phyloP scores from a whole-genome alignment of 2,329 filamentous ascomycete species.

The Colletotrichum incanum region DNA sequence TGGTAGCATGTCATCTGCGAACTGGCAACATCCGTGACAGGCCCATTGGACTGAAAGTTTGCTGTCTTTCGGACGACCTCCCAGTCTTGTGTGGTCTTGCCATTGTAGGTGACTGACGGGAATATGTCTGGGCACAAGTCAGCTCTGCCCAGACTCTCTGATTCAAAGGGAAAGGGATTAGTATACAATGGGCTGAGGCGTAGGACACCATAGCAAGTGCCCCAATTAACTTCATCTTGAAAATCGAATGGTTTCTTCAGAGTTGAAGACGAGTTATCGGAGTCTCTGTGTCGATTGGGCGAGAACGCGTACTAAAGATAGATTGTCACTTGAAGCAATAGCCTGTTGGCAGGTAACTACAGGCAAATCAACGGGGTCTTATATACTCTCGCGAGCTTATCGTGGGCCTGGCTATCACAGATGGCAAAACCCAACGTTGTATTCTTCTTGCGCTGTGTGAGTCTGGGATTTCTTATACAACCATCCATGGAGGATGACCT shows the following conservation, averaged over 20 bases:
- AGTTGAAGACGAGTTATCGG: neutral
- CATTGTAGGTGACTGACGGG: constrained; percentile 55
- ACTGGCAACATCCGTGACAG: constrained; percentile 64
- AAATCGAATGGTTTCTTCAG: neutral
- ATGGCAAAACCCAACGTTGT: neutral
- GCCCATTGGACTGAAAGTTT: constrained; percentile 66
- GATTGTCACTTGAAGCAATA: neutral
- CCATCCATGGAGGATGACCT: constrained; percentile 1
- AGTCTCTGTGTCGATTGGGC: neutral
- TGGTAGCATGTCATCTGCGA: constrained; percentile 68
- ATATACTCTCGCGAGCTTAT: neutral
- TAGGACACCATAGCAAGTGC: constrained; percentile 15
- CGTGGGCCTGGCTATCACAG: neutral
- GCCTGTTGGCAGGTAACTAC: neutral
- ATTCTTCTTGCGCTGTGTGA: neutral
- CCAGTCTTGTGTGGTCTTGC: constrained; percentile 58
- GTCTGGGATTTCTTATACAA: neutral
- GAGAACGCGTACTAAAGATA: neutral
- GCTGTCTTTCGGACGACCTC: constrained; percentile 63
- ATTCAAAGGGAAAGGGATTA: too few species aligned
- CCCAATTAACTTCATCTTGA: neutral
- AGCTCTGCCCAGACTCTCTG: neutral
- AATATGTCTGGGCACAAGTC: constrained; percentile 55
- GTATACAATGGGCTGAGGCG: constrained; percentile 57
- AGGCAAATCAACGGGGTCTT: neutral